Evolutionary conservation across 1,284 basidiomycete genomes (phyloP), one percentile per base, ranked within the genome.

Genomic region (Leccinum pachyderme): DNA sequence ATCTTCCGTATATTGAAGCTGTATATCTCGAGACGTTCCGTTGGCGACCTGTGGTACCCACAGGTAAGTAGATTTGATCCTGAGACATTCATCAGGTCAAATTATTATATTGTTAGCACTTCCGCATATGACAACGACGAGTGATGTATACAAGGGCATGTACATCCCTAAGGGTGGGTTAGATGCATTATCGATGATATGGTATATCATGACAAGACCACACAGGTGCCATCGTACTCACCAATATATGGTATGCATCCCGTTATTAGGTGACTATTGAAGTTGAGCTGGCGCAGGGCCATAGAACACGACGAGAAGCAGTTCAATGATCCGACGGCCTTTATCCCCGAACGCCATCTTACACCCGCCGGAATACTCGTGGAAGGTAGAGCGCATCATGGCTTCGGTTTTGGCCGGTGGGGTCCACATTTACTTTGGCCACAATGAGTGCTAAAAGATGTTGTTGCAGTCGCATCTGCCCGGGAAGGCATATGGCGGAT

Each of bases 131-230:
- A 64, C 68, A 5, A 51, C 41, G 27, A 54, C 47, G 6, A 64
- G 60, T 25, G 70, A 72, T 41, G 39, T 69, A 12, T 70, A 69
- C 24, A 49, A 72, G 5, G 70, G 66, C 27, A 70, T 72, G 60
- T 67, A 69, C 32, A 67, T 69, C 6, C 66, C 67, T 4, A 65
- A 72, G 51, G 68, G 70, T 66, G 46, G 51, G 68, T 25, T 9
- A 31, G 24, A 27, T 13, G 27, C 13, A 4, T 25, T 11, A 1
- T 53, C n/a, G 2, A 43, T 11, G 27, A 27, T 5, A 18, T 13
- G n/a, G 1, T 15, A n/a, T 4, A 5, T 41, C 35, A 45, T 43
- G 22, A 55, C 4, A 8, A 7, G 5, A 32, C 12, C 18, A 5
- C 18, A 5, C 46, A 72, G 70, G 59, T 3, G 58, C 60, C 7